Percentiles rank a stretch among this genome's conserved stretches.
phyloP scores from a whole-genome alignment of 2,329 filamentous ascomycete genomes.

The Venturia asperata region DNA sequence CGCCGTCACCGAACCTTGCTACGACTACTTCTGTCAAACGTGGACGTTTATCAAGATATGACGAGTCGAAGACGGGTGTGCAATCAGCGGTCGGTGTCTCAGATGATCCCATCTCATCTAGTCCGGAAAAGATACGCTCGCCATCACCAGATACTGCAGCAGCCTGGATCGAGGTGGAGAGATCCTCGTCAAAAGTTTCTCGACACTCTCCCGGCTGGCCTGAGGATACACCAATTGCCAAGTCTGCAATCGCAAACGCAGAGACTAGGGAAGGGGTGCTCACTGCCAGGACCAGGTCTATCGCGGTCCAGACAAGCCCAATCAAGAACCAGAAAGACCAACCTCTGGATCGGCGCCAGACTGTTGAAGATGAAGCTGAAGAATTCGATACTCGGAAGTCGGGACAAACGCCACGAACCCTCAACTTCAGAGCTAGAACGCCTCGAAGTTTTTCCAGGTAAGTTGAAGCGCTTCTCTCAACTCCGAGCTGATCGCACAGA shows the following conservation, averaged over 20 bases:
- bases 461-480: background rate
- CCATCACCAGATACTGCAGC: background rate
- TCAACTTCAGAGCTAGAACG: conserved; percentile 6
- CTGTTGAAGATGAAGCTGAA: background rate
- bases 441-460: background rate
- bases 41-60: background rate
- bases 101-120: background rate
- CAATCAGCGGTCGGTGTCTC: background rate
- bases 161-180: conserved; percentile 1
- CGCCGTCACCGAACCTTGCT: background rate
- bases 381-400: background rate
- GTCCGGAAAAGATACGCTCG: background rate
- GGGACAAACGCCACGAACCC: background rate
- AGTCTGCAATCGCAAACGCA: conserved; percentile 4
- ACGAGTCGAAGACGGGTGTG: background rate
- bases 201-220: background rate
- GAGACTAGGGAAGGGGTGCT: background rate
- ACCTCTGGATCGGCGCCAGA: background rate
- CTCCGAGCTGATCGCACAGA: background rate
- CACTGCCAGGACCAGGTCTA: background rate
- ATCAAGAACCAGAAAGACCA: background rate
- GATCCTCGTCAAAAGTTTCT: background rate
- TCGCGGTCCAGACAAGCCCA: background rate
- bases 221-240: conserved; percentile 2
- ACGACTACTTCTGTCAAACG: background rate